phyloP scores from a whole-genome alignment of 495 filamentous ascomycete species.

The Tetracladium marchalianum region DNA sequence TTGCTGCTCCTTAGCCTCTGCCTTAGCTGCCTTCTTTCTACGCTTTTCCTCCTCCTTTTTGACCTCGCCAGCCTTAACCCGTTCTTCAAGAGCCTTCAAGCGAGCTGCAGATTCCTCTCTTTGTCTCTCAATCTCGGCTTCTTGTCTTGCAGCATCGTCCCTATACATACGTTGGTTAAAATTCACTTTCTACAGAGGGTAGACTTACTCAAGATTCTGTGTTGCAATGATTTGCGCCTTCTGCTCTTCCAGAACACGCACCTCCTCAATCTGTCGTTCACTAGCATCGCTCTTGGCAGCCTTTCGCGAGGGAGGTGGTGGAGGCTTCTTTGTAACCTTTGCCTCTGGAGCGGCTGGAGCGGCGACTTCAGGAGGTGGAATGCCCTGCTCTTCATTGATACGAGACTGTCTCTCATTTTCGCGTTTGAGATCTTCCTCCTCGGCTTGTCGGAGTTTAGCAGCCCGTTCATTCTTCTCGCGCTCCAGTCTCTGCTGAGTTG shows the following conservation, averaged over 20 bases:
- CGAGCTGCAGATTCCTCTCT: constrained; percentile 74
- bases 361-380: constrained; percentile 32
- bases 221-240: constrained; percentile 67
- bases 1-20: constrained; percentile 84
- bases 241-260: constrained; percentile 56
- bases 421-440: constrained; percentile 89
- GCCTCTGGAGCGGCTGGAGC: constrained; percentile 28
- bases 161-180: constrained; percentile 32
- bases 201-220: constrained; percentile 73
- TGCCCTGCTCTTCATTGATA: constrained; percentile 71
- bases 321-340: constrained; percentile 62
- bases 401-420: constrained; percentile 81
- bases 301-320: constrained; percentile 77
- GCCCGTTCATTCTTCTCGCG: constrained; percentile 82
- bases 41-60: constrained; percentile 95
- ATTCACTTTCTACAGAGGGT: constrained; percentile 10
- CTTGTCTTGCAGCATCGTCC: constrained; percentile 62
- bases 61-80: constrained; percentile 88
- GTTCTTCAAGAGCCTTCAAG: constrained; percentile 82
- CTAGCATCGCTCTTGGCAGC: constrained; percentile 52
- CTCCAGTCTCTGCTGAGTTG: constrained; percentile 72
- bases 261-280: constrained; percentile 41
- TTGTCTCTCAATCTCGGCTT: constrained; percentile 70
- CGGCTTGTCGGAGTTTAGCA: constrained; percentile 75
- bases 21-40: constrained; percentile 76